Evolutionary conservation across 139 green algal genomes (phyloP).

Genomic region (Limnomonas spitsbergensis): DNA sequence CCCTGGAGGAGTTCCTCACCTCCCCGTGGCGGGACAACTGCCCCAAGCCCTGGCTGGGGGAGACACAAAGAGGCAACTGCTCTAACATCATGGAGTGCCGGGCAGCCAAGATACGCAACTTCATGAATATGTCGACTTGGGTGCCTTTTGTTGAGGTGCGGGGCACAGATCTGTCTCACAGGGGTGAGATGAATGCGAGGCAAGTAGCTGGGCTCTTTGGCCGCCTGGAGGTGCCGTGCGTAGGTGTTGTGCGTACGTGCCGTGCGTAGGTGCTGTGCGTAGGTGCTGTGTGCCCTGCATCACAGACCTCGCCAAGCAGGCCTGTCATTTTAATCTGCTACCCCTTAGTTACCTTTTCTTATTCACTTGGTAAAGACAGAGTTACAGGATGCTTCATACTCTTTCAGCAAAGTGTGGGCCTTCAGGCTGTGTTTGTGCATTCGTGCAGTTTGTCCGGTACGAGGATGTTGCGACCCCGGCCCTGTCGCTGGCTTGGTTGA

Average conservation of each 20-base stretch:
- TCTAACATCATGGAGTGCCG: constrained; percentile 4
- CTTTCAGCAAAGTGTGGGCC: too few relatives aligned
- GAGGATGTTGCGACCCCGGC: background rate
- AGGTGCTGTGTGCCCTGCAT: background rate
- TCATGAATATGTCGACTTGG: constrained; percentile 5
- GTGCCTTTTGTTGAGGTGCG: background rate
- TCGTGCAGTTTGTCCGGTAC: constrained; percentile 7
- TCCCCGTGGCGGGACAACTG: constrained; percentile 1
- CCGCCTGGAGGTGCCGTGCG: background rate
- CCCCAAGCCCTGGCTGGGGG: constrained; percentile 5
- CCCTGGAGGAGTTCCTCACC: background rate
- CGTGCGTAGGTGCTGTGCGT: background rate
- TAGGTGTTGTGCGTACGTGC: background rate
- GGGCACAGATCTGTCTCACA: background rate
- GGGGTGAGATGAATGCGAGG: background rate
- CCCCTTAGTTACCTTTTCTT: background rate
- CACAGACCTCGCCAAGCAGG: background rate
- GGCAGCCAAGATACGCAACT: constrained; percentile 2
- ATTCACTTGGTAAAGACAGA: too few relatives aligned
- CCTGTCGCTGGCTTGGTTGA: background rate
- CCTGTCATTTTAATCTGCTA: background rate
- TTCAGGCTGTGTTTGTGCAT: too few relatives aligned
- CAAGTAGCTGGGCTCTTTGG: background rate
- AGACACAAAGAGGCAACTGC: background rate
- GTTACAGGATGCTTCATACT: too few relatives aligned